Evolutionary conservation across 2,329 filamentous ascomycete genomes (phyloP), one percentile per base, ranked within the genome.

Genomic region (Colletotrichum magnum): DNA sequence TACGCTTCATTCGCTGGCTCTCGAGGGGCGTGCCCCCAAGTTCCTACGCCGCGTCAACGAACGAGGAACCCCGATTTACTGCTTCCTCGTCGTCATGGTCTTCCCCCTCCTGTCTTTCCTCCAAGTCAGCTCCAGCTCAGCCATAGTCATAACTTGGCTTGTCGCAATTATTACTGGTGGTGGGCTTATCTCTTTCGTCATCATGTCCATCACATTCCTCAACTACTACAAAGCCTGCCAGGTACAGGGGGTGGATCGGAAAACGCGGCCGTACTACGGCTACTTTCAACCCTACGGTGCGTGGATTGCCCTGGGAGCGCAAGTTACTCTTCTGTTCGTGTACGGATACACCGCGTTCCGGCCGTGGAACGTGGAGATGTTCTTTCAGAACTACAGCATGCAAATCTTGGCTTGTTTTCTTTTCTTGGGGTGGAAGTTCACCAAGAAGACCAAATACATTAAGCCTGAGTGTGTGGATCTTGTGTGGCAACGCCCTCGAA

Each of bases 271-370:
- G 0, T 92, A 89, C 78, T 87, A 85, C 65, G 91, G 91, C 74
- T 90, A 88, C 87, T 90, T 89, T 0, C 91, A 92, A 67, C 90
- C 90, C 0, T 86, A 82, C 61, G 89, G 89, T 0, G 89, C 89
- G 0, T 85, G 87, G 74, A 74, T 88, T 15, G 86, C 84, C 5
- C 82, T 92, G 16, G 70, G 86, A 0, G 80, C 91, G 48, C 91
- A 90, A 73, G 83, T 92, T 39, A 80, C 92, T 6, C 86, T 92
- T 4, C 81, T 92, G 2, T 84, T 92, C 0, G 61, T 50, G 45
- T 89, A 92, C 71, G 90, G 90, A 2, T 92, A 87, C 86, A 85
- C 79, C 72, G 88, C 85, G 65, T 91, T 92, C 78, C 89, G 85
- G 43, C 88, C 88, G 2, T 54, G 63, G 48, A 82, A 84, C 51